Base-by-base conservation (phyloP, 2,329 filamentous ascomycete species). In the Cladosporium sp. region DNA sequence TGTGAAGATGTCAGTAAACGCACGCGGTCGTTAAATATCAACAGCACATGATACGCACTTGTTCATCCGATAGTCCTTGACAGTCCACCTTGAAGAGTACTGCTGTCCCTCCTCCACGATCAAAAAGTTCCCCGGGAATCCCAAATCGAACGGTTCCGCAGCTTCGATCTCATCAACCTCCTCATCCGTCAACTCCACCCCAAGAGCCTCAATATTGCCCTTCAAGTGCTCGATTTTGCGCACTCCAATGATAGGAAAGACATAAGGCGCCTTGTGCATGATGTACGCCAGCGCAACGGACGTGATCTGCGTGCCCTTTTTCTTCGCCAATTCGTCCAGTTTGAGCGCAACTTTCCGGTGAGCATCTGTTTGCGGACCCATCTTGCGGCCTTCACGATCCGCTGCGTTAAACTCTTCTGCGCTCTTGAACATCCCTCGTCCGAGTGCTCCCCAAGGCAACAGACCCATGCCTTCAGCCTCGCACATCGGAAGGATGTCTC, bases 181-280 rank as follows among this genome's bases (percentile, higher is more conserved):
- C 43, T 82, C 74, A 0, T 72, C 62, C 0, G 67, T 76, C 39
- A 88, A 67, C 47, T 75, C 66, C 25, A 86, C 64, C 0, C 67
- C 71, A 38, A 88, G 69, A 1, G 82, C 83, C 59, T 82, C 77
- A 52, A 87, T 83, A 57, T 86, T 87, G 51, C 74, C 75, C 62
- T 61, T 79, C 43, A 91, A 69, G 62, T 90, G 85, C 38, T 84
- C 80, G 7, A 87, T 65, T 59, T 83, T 89, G n/a, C 85, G 76
- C 0, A 84, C 83, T 6, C 86, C 86, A 7, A 89, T 74, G 29
- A 91, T 82, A 0, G 86, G 87, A 60, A 87, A 88, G 9, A 90
- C 85, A 55, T 86, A 83, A 0, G 84, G 80, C 0, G 60, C 49
- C 54, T 63, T 89, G 58, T 79, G 75, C 72, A 85, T 75, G 4